phyloP scores from a whole-genome alignment of 1,284 basidiomycete species.

The Heterobasidion parviporum region DNA sequence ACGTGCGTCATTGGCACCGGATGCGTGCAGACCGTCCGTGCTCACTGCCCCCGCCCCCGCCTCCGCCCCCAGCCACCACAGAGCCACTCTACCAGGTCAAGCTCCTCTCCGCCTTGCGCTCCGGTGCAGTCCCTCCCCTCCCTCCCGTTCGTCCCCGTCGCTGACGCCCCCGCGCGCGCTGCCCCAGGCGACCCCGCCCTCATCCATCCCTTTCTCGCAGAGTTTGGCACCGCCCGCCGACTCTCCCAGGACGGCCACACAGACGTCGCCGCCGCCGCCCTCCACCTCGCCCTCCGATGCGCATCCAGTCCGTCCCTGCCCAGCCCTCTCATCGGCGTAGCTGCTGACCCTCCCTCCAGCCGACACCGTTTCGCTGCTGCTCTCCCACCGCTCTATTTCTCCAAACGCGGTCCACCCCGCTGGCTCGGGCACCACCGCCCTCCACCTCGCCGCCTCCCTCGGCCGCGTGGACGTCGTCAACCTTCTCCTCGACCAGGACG shows the following conservation, averaged over 20 bases:
- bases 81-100: slow-evolving; percentile 75
- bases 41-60: neutral
- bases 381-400: slow-evolving; percentile 70
- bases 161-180: neutral
- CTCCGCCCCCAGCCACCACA: slow-evolving; percentile 1
- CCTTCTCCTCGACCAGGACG: slow-evolving; percentile 69
- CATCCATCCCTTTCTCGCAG: slow-evolving; percentile 80
- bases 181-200: slow-evolving; percentile 59
- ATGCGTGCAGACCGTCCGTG: neutral
- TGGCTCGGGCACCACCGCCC: slow-evolving; percentile 69
- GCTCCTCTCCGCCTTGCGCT: slow-evolving; percentile 73
- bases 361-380: slow-evolving; percentile 59
- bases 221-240: slow-evolving; percentile 58
- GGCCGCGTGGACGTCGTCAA: slow-evolving; percentile 75
- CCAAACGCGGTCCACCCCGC: slow-evolving; percentile 68
- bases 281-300: slow-evolving; percentile 84
- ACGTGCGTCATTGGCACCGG: neutral
- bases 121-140: slow-evolving; percentile 20
- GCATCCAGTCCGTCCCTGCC: slow-evolving; percentile 54
- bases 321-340: neutral
- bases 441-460: slow-evolving; percentile 83
- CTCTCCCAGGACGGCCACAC: slow-evolving; percentile 36
- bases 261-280: slow-evolving; percentile 64
- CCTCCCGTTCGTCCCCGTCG: neutral
- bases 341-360: slow-evolving; percentile 23